Evolutionary conservation across 306 rosid species (phyloP), one percentile per base, ranked within the genome.

Genomic region (Dalbergia cochinchinensis): DNA sequence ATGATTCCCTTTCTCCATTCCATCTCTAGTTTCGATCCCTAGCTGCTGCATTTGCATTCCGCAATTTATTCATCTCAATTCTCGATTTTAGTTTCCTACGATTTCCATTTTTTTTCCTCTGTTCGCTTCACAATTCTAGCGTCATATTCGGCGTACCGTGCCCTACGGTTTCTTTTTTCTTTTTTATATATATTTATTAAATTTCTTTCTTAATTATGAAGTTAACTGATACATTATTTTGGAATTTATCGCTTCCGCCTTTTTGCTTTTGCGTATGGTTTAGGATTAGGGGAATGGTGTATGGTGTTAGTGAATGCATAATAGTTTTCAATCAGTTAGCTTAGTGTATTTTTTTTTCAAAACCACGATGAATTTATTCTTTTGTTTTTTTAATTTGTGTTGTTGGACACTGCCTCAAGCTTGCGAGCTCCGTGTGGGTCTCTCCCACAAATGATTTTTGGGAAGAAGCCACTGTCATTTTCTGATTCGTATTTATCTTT

Each of bases 401-500:
- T 45, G 47, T 33, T 59, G 33, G 41, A 42, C 57, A 67, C 71
- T 73, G 77, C 63, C 35, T 67, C 15, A 63, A 19, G 63, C 68
- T 78, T 44, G 20, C 73, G 61, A 67, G 35, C 54, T 47, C 44
- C 64, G 26, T 41, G 26, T 66, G 44, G 44, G 22, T 54, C 20
- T 35, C 57, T 54, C 26, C 6, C 22, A 14, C 18, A 9, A 10
- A 37, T 77, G 47, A 53, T 5, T 39, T 59, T 80, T 8, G 61
- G 50, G 69, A 81, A 67, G 55, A 76, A 61, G 44, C 48, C 47
- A 22, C 62, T 63, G 47, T 69, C 57, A 13, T 68, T 51, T 14
- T 79, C 33, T 59, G 53, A 73, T 35, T 45, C 15, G 5, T 75
- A 63, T 65, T 55, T 47, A 80, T 66, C 79, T 85, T 8, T 58